Base-by-base conservation (phyloP, 305 asterid genomes). In the Withania somnifera region DNA sequence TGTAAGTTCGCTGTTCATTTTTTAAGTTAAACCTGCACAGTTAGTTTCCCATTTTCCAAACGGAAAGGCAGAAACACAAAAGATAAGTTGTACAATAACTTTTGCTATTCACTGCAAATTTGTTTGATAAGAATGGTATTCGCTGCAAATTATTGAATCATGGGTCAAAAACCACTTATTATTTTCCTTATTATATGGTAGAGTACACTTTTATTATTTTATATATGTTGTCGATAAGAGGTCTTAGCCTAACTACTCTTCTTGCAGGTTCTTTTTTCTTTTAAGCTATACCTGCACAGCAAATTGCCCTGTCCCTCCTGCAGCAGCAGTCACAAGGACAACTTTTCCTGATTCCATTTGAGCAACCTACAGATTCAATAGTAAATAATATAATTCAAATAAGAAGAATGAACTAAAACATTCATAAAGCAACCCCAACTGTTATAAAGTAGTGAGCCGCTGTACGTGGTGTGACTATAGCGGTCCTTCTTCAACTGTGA, bases 271-370 rank as follows among this genome's bases (percentile, higher is more conserved):
- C 53, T 5, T 22, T 51, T 15, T 47, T 30, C 24, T 73, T 73
- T 47, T 47, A 73, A 14, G 71, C 69, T 82, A 60, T 89, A 95
- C 99, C 99, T 95, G 99, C 84, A 95, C 99, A 17, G 99, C 98
- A 88, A 95, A 95, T 89, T 95, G 99, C 83, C 98, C 99, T 51
- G 99, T 95, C 53, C 98, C 99, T 83, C 99, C 99, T 73, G 99
- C 99, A 85, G 99, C 99, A 69, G 99, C 99, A 82, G 98, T 95
- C 85, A 95, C 97, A 30, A 95, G 97, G 83, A 95, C 98, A 61
- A 91, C 85, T 90, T 93, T 93, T 78, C 98, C 98, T 0, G 94
- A 90, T 68, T 87, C 98, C 97, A 93, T 90, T 84, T 86, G 98
- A 87, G 95, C 99, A 69, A 95, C 95, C 99, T 95, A 79, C 26